Base-by-base conservation (phyloP, 192 early-diverging fungal genomes). In the Coemansia sp. region DNA sequence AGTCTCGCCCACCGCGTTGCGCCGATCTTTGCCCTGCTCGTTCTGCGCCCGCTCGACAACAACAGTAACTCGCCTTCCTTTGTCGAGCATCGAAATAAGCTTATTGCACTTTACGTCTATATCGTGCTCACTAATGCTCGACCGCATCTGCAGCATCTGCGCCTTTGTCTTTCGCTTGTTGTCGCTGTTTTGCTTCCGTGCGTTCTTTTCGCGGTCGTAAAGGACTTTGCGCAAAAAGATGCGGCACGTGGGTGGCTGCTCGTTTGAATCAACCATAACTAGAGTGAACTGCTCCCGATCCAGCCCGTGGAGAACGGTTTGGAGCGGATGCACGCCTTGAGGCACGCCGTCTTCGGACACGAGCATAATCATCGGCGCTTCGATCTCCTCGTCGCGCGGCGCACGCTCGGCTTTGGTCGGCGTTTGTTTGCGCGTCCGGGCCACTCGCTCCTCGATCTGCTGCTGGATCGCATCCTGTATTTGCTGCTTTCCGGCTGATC, bases 341-440 rank as follows among this genome's bases (percentile, higher is more conserved):
- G 56, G 7, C 1, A 52, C 19, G 14, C 70, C 76, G 11, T 70
- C 67, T 11, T 57, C 50, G 19, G 41, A 27, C 12, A 79, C 71
- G 14, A 73, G 29, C 5, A 55, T 59, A 10, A 79, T 67, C 63
- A 69, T 66, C 2, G 76, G 43, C 14, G 63, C 47, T 5, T 19
- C 10, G n/a, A 73, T 79, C 67, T 79, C 64, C 35, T 73, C 71
- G 51, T 79, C 71, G 12, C 71, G 70, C 4, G 65, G 60, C 21
- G 68, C 56, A 1, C 68, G 60, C 37, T 67, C 56, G 19, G 60
- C 29, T 7, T 52, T 29, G 6, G 48, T 43, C 1, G 5, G 45
- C 12, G 25, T 55, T 7, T 52, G n/a, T 55, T 19, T 55, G 53
- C 41, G 41, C 41, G 41, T 15, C 41, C 41, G 41, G 41, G 41